Evolutionary conservation across 2,329 filamentous ascomycete genomes (phyloP).

Genomic region (Coniella lustricola): DNA sequence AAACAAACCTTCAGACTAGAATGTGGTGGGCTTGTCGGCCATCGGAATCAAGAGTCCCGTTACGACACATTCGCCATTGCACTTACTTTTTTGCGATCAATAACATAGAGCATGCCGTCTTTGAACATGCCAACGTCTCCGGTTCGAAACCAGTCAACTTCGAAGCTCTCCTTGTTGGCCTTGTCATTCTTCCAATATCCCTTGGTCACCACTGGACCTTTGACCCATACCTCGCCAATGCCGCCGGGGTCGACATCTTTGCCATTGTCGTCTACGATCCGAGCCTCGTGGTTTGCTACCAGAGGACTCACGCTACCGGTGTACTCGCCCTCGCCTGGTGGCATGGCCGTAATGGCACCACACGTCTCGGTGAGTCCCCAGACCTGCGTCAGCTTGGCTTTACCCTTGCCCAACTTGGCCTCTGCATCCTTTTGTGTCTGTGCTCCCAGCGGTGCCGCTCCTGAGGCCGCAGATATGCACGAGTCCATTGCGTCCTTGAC

Average conservation of each 20-base stretch:
- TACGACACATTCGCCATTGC: too few relatives aligned
- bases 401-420: conserved; percentile 37
- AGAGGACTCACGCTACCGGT: conserved; percentile 40
- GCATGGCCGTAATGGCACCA: conserved; percentile 39
- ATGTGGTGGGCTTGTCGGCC: background rate
- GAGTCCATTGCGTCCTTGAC: conserved; percentile 49
- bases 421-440: conserved; percentile 46
- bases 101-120: conserved; percentile 65
- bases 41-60: too few relatives aligned
- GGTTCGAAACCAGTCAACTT: conserved; percentile 63
- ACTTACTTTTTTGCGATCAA: conserved; percentile 67
- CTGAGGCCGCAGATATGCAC: conserved; percentile 40
- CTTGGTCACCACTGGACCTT: conserved; percentile 64
- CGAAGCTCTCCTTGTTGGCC: conserved; percentile 56
- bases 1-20: background rate
- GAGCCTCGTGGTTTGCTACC: conserved; percentile 29
- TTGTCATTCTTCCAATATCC: conserved; percentile 65
- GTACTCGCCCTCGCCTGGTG: conserved; percentile 31
- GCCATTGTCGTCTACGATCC: conserved; percentile 33
- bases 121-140: conserved; percentile 73
- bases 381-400: conserved; percentile 40
- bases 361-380: conserved; percentile 54
- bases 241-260: conserved; percentile 32
- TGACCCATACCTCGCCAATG: conserved; percentile 58
- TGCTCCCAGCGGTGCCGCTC: conserved; percentile 49